These are phyloP conservation scores for Cenchrus purpureus DNA, from an alignment of 176 grass and related monocot genomes.

Conservation along the genomic window DNA sequence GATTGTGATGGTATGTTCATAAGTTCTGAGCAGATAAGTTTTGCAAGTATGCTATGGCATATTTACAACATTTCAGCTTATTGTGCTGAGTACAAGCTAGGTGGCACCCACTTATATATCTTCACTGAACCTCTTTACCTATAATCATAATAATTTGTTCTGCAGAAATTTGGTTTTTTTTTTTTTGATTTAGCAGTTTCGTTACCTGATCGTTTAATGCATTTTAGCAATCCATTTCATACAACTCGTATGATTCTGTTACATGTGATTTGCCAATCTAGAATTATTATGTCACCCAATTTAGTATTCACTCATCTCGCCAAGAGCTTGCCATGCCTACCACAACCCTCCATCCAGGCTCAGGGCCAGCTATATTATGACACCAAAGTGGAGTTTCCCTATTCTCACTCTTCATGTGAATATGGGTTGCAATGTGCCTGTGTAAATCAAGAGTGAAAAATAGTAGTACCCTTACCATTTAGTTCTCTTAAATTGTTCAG, in stretches of 20 bases:
- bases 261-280: background rate
- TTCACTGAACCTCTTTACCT: background rate
- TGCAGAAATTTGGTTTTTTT: background rate
- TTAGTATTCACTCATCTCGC: background rate
- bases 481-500: background rate
- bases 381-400: background rate
- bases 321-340: background rate
- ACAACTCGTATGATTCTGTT: background rate
- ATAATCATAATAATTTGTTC: constrained; percentile 5
- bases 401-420: background rate
- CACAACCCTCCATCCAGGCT: background rate
- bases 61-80: constrained; percentile 3
- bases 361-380: background rate
- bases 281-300: background rate
- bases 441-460: constrained; percentile 15
- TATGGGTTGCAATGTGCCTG: background rate
- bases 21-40: constrained; percentile 22
- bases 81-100: background rate
- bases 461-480: constrained; percentile 1
- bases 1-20: constrained; percentile 91
- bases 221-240: background rate
- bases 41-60: constrained; percentile 14
- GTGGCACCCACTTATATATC: background rate
- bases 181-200: constrained; percentile 22
- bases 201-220: background rate